Evolutionary conservation across 192 early-diverging fungal species (phyloP), one percentile per base, ranked within the genome.

Genomic region (Globomyces pollinis-pini): DNA sequence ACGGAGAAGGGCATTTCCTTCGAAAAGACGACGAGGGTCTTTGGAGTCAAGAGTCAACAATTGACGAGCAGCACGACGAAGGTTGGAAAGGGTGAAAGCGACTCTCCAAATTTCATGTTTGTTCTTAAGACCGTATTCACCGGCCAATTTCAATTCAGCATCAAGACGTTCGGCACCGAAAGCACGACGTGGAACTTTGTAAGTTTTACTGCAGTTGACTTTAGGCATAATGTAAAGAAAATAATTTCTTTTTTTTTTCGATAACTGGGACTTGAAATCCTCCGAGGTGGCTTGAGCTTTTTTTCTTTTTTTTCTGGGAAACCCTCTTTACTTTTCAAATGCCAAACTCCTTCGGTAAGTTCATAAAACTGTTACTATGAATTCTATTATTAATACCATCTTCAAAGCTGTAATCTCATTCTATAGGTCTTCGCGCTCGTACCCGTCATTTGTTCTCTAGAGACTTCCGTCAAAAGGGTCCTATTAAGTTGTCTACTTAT

Each of bases 11-110:
- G 94, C 95, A 77, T 98, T 98, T 80, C 95, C 95, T 84, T 96
- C 95, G 71, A 96, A 98, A 60, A 96, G 86, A 78, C 95, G 93
- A 61, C 89, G 86, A 65, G 95, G 89, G 77, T 95, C 91, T 86
- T 95, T 95, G 69, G 84, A 86, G 57, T 94, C 91, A 56, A 96
- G 81, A 57, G 90, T 96, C 65, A 98, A 82, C 61, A 98, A 88
- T 80, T 98, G 94, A 95, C 95, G 92, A 64, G 95, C 95, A 61
- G 95, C 95, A 96, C 95, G 95, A 84, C 95, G 95, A 69, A 98
- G 94, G 80, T 96, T 94, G 79, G 95, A 98, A 64, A 98, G 86
- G 65, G 89, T 90, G 77, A 85, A 88, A 64, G 88, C 91, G 52
- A 98, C 89, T 72, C 95, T 86, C 88, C 88, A 98, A 82, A 98